Percentiles rank a stretch among this genome's conserved stretches.
Evolutionary conservation across 164 flowering plant genomes (phyloP).

Genomic region (Tinospora cordifolia): DNA sequence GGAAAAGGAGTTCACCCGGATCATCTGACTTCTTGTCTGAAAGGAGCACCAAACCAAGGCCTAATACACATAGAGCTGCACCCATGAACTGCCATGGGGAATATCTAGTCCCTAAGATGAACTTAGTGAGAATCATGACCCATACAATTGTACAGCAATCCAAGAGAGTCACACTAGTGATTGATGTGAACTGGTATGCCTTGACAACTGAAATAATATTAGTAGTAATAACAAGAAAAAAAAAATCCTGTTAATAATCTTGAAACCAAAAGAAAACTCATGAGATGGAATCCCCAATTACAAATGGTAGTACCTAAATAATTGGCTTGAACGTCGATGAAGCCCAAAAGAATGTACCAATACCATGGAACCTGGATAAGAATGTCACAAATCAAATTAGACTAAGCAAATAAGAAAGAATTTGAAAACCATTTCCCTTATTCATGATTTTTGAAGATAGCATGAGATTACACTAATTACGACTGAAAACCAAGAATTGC

Average conservation of each 20-base stretch:
- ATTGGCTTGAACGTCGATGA: conserved; percentile 73
- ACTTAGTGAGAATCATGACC: conserved; percentile 66
- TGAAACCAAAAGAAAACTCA: not conserved
- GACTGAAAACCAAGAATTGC: not conserved
- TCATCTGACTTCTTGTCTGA: conserved; percentile 67
- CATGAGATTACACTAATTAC: not conserved
- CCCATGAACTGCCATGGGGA: conserved; percentile 55
- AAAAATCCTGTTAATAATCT: not conserved
- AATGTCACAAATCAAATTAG: not conserved
- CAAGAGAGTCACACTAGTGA: conserved; percentile 72
- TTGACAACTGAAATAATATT: conserved; percentile 49
- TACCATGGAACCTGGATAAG: conserved; percentile 72
- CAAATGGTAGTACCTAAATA: conserved; percentile 40
- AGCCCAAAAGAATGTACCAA: conserved; percentile 63
- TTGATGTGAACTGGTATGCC: conserved; percentile 67
- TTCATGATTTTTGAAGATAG: not conserved
- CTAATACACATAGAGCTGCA: conserved; percentile 45
- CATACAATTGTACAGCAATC: conserved; percentile 75
- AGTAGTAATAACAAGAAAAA: not conserved
- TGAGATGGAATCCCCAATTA: no score
- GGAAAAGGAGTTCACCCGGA: conserved; percentile 40
- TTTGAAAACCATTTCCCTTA: not conserved
- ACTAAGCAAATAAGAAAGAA: not conserved
- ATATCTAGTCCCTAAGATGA: conserved; percentile 60
- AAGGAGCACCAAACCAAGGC: conserved; percentile 63